Base-by-base conservation (phyloP, 2,329 filamentous ascomycete species). In the Calonectria pteridis region DNA sequence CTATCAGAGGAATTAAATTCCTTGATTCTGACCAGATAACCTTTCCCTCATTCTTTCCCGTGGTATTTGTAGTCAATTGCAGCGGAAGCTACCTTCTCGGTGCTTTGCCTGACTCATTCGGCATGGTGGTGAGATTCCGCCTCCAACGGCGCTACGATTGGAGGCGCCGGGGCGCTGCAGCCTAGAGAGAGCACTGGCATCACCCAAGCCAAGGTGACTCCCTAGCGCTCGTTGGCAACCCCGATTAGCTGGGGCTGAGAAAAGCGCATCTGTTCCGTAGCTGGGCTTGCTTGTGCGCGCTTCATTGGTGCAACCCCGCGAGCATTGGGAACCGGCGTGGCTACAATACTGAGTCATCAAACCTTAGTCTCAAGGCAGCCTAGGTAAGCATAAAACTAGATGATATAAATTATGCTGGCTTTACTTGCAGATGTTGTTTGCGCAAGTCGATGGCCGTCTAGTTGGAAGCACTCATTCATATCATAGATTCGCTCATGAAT, bases 51-150 rank as follows among this genome's bases (percentile, higher is more conserved):
- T 49, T 11, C n/a, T 51, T 11, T 14, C 20, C 18, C n/a, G 33
- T 23, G 23, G 28, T 62, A 66, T 67, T 67, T 71, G 51, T 67
- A 71, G 26, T 37, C 20, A 40, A 31, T 31, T 26, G 9, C 40
- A 14, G 16, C 31, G 33, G n/a, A 66, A 33, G 58, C 69, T 33
- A 37, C 40, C 55, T 9, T 28, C 53, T 53, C 35, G 31, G 29
- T 28, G 35, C 23, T 46, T 46, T 40, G 18, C 49, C 43, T 72
- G 75, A 73, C 67, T 74, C 71, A 77, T 51, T n/a, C 66, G 69
- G 66, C 55, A 53, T 46, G 10, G 16, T 40, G 26, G 59, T 71
- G 26, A 55, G 58, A 59, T 67, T 69, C 23, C 58, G 50, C 37
- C 62, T 53, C n/a, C 16, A 29, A 26, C 49, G 40, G 14, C 58